Conservation (phyloP, 495 filamentous ascomycete species). For the Tuber brumale region DNA sequence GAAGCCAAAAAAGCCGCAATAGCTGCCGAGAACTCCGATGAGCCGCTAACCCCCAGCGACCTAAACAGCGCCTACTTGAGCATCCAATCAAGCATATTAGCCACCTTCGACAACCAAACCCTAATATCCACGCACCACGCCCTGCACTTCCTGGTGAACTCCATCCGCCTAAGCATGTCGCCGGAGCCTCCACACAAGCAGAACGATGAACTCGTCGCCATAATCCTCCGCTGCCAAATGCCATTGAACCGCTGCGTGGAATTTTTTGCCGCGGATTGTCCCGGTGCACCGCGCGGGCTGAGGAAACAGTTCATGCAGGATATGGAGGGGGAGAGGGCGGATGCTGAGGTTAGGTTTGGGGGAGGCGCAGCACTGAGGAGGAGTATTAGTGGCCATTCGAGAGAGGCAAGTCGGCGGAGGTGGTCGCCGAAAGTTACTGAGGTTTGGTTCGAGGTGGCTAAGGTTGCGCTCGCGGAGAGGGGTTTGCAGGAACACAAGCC, state of each 20-base stretch:
- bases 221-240: slow-evolving; percentile 36
- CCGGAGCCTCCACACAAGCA: slow-evolving; percentile 42
- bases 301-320: slow-evolving; percentile 41
- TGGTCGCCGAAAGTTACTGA: slow-evolving; percentile 61
- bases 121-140: slow-evolving; percentile 41
- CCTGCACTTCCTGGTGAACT: slow-evolving; percentile 41
- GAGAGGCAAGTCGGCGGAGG: slow-evolving; percentile 50
- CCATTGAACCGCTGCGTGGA: slow-evolving; percentile 36
- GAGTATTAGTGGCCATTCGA: slow-evolving; percentile 15
- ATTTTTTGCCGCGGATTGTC: slow-evolving; percentile 39
- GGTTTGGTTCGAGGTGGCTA: slow-evolving; percentile 47
- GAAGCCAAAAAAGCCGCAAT: slow-evolving; percentile 32
- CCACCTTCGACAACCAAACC: slow-evolving; percentile 27
- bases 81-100: slow-evolving; percentile 34
- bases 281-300: slow-evolving; percentile 22
- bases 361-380: slow-evolving; percentile 18
- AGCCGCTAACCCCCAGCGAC: slow-evolving; percentile 28
- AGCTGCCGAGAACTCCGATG: slow-evolving; percentile 36
- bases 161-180: slow-evolving; percentile 37
- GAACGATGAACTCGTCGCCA: slow-evolving; percentile 37
- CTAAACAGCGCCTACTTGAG: slow-evolving; percentile 25
- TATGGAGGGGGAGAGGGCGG: slow-evolving; percentile 40
- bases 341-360: slow-evolving; percentile 28
- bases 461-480: slow-evolving; percentile 34
- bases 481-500: slow-evolving; percentile 34